Base-by-base conservation (phyloP, 2,329 filamentous ascomycete species). In the Apiospora koreana region DNA sequence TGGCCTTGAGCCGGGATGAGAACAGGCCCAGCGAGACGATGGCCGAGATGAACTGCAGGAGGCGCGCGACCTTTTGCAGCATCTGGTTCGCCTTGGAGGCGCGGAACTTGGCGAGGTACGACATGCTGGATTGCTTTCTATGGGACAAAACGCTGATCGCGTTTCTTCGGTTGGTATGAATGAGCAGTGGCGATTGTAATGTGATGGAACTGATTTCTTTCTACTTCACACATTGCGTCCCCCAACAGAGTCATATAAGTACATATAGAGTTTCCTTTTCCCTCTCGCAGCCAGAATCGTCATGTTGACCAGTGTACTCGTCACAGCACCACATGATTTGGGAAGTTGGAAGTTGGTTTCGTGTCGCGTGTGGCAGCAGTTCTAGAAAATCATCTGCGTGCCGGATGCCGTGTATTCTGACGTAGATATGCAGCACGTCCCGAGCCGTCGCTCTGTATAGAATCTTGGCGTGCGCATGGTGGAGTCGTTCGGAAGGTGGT, bases 31-130 rank as follows among this genome's bases (percentile, higher is more conserved):
- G 79, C 3, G 83, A 84, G 71, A 82, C 77, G 69, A 80, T 72
- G 10, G 83, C 74, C n/a, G 82, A 84, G 65, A 84, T 72, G 74
- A 85, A 82, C 72, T 85, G 83, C n/a, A 84, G 72, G 46, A 83
- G 72, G 66, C 82, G 82, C 0, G 79, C 76, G n/a, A 81, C 62
- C 67, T 79, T 79, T 25, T 83, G 78, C 64, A 82, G 71, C 70
- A 72, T 71, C n/a, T 69, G 68, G 72, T 78, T 72, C 35, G 48
- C 38, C 28, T 23, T 28, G 6, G 67, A 69, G n/a, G 69, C 46
- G 1, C 69, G 50, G 25, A 68, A 68, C 21, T 42, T 65, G 5
- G 45, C 54, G 1, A 70, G 23, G 42, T 65, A 70, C n/a, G 66
- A 38, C 69, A 70, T 70, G 50, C 7, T 68, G 35, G 3, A 8